Evolutionary conservation across 306 rosid genomes (phyloP).

Genomic region (Vicia sativa): DNA sequence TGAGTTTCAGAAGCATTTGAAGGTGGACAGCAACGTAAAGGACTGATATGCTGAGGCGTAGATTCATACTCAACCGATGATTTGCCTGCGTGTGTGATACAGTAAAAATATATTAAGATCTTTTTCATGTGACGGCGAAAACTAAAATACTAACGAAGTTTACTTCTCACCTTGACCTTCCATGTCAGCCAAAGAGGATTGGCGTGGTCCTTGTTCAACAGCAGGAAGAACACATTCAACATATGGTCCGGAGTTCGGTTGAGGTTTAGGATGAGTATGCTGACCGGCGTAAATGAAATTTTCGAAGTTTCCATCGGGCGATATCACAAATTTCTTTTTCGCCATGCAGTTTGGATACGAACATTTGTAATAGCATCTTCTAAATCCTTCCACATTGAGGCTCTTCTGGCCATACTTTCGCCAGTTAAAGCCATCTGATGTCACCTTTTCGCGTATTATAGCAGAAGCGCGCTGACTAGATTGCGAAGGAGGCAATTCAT

Average conservation of each 20-base stretch:
- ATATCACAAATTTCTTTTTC: constrained; percentile 75
- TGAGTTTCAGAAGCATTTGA: constrained; percentile 48
- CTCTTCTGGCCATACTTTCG: constrained; percentile 91
- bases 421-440: constrained; percentile 94
- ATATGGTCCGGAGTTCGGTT: constrained; percentile 47
- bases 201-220: constrained; percentile 48
- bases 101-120: constrained; percentile 46
- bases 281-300: constrained; percentile 74
- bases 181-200: constrained; percentile 42
- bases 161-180: constrained; percentile 73
- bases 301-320: constrained; percentile 57
- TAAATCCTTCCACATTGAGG: constrained; percentile 75
- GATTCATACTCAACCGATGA: constrained; percentile 49
- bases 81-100: constrained; percentile 50
- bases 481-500: constrained; percentile 40
- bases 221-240: constrained; percentile 53
- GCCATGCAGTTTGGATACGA: constrained; percentile 76
- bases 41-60: constrained; percentile 47
- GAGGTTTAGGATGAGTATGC: constrained; percentile 79
- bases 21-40: constrained; percentile 40
- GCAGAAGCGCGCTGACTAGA: constrained; percentile 55
- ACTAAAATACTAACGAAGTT: constrained; percentile 33
- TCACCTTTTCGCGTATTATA: constrained; percentile 62
- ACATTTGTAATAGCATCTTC: constrained; percentile 86
- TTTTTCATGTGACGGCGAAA: constrained; percentile 40